Percentiles rank a stretch among this genome's conserved stretches.
Conservation (phyloP, 2,329 filamentous ascomycete genomes). For the Fusarium scirpi region DNA sequence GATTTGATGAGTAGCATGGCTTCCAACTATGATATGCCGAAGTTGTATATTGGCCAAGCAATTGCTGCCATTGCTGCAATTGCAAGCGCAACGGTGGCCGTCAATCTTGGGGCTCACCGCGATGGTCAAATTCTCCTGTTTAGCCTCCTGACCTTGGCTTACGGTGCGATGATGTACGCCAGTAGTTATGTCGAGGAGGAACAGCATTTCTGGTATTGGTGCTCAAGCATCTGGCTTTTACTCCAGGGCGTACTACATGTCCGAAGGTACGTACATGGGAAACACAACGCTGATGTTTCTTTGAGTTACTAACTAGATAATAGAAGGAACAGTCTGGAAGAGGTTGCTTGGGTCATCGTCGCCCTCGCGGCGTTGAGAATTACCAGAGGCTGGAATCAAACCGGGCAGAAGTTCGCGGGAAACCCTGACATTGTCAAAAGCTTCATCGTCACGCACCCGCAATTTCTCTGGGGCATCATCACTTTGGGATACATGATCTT, state of each 20-base stretch:
- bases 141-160: constrained; percentile 67
- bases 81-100: constrained; percentile 23
- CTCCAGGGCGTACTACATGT: constrained; percentile 64
- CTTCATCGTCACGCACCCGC: constrained; percentile 73
- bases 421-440: constrained; percentile 84
- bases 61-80: constrained; percentile 52
- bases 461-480: constrained; percentile 80
- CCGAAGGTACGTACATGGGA: constrained; percentile 51
- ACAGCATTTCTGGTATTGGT: constrained; percentile 99
- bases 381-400: constrained; percentile 90
- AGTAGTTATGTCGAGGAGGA: constrained; percentile 99
- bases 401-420: constrained; percentile 95
- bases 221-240: constrained; percentile 76
- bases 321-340: constrained; percentile 47
- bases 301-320: constrained; percentile 15
- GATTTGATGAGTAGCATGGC: constrained; percentile 87
- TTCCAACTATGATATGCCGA: constrained; percentile 86
- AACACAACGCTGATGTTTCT: no score
- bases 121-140: constrained; percentile 56
- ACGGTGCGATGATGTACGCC: constrained; percentile 94
- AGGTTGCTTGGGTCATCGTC: constrained; percentile 52
- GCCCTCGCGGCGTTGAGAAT: constrained; percentile 74
- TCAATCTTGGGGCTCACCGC: constrained; percentile 20
- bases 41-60: constrained; percentile 63
- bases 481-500: constrained; percentile 75